phyloP scores from a whole-genome alignment of 2,329 filamentous ascomycete species.

The Fusarium papillatum region DNA sequence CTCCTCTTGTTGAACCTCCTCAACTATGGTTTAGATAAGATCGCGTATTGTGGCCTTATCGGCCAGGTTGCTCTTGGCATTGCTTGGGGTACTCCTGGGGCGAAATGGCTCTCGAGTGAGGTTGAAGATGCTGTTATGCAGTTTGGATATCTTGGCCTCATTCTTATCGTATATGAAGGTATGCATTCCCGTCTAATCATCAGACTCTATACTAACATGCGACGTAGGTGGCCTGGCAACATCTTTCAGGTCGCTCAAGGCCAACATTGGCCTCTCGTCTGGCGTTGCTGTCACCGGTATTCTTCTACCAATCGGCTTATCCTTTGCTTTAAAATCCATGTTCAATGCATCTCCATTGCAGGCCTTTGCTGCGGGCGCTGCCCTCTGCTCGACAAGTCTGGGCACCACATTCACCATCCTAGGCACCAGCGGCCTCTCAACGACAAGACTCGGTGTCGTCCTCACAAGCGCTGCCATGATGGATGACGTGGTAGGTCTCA shows the following conservation, averaged over 20 bases:
- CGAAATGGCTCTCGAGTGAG: conserved; percentile 66
- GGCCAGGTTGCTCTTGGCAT: conserved; percentile 81
- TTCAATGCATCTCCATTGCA: conserved; percentile 67
- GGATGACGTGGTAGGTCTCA: conserved; percentile 83
- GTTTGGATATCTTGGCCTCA: conserved; percentile 80
- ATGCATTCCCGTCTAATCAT: too few species aligned
- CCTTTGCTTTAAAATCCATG: conserved; percentile 69
- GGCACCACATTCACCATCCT: conserved; percentile 76
- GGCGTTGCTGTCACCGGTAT: conserved; percentile 78
- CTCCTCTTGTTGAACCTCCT: conserved; percentile 72
- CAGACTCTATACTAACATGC: too few species aligned
- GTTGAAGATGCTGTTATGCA: conserved; percentile 70
- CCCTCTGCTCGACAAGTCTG: conserved; percentile 80
- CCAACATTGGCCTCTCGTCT: conserved; percentile 71
- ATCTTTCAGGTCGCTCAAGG: conserved; percentile 57
- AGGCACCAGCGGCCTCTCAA: conserved; percentile 55
- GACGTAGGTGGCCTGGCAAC: conserved; percentile 65
- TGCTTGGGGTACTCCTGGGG: conserved; percentile 77
- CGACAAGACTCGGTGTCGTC: conserved; percentile 67
- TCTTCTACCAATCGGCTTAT: conserved; percentile 72
- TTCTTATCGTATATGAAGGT: conserved; percentile 77
- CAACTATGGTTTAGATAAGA: conserved; percentile 68
- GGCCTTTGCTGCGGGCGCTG: conserved; percentile 80
- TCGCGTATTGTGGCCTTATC: conserved; percentile 78
- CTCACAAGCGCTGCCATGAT: conserved; percentile 83